Evolutionary conservation across 2,329 filamentous ascomycete genomes (phyloP).

Genomic region (Colletotrichum sp.): DNA sequence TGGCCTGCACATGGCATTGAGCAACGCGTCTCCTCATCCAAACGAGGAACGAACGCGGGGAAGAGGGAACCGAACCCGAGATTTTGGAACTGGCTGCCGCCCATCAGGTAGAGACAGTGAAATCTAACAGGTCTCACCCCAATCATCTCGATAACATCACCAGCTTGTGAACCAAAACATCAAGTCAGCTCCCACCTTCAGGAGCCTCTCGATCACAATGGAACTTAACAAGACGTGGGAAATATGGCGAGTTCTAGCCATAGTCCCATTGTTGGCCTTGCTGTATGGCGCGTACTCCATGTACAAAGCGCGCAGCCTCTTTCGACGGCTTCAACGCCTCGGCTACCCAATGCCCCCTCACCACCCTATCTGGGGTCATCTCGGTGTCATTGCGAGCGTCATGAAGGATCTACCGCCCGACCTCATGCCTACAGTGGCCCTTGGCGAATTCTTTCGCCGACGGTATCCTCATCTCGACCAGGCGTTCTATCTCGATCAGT

Average conservation of each 20-base stretch:
- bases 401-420: background rate
- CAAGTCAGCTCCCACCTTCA: background rate
- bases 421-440: background rate
- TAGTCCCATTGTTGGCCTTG: background rate
- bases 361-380: background rate
- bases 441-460: background rate
- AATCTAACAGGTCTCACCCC: background rate
- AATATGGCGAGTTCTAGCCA: background rate
- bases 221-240: background rate
- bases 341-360: slow-evolving; percentile 1
- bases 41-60: background rate
- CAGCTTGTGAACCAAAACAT: background rate
- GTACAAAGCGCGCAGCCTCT: background rate
- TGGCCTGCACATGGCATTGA: background rate
- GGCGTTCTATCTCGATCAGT: background rate
- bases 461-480: background rate
- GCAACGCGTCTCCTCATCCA: background rate
- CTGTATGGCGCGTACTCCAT: background rate
- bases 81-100: background rate
- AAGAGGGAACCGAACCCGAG: background rate
- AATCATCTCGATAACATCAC: background rate
- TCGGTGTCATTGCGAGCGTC: background rate
- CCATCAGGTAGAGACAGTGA: background rate
- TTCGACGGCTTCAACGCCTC: background rate
- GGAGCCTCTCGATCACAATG: background rate